phyloP scores from a whole-genome alignment of 2,329 filamentous ascomycete species.

The Stachybotrys echinatus region DNA sequence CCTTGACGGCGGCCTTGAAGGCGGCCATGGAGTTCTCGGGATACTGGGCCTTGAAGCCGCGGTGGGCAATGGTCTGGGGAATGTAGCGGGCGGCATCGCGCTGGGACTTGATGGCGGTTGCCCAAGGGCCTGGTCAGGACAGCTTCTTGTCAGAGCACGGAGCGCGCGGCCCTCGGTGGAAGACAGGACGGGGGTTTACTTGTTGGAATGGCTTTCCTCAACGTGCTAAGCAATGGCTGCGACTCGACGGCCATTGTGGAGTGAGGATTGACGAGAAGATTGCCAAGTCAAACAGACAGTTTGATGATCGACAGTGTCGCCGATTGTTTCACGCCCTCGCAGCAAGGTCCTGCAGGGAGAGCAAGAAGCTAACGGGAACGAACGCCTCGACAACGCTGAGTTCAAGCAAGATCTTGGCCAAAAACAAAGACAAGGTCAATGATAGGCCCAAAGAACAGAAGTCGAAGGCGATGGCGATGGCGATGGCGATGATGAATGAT shows the following conservation, averaged over 20 bases:
- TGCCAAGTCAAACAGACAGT: neutral
- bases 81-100: constrained; percentile 25
- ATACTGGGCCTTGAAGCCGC: constrained; percentile 70
- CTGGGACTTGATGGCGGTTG: constrained; percentile 22
- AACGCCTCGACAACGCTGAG: no score
- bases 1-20: constrained; percentile 67
- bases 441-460: neutral
- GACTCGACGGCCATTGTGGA: neutral
- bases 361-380: no score
- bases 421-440: neutral
- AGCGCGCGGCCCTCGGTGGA: neutral
- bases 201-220: neutral
- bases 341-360: no score
- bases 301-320: no score
- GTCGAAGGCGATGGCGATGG: neutral
- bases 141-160: neutral
- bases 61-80: constrained; percentile 72
- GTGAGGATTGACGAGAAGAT: neutral
- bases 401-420: neutral
- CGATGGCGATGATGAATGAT: neutral
- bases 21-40: constrained; percentile 85
- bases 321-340: no score
- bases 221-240: neutral
- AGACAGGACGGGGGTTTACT: neutral
- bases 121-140: constrained; percentile 21